phyloP scores from a whole-genome alignment of 768 basidiomycete species.

The Lactarius sp. region DNA sequence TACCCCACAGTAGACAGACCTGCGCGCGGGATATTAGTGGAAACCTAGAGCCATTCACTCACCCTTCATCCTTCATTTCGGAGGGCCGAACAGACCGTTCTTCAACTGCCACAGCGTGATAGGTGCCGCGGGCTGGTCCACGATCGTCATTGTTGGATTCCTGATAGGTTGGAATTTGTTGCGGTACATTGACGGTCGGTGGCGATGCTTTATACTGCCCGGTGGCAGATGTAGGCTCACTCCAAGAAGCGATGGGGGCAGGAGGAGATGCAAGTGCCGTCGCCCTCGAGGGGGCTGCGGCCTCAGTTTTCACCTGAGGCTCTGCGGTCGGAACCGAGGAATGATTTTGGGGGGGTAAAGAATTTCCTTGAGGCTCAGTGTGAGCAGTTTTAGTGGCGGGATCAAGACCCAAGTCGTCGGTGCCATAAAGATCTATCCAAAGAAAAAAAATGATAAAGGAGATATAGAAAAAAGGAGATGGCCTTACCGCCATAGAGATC shows the following conservation, averaged over 20 bases:
- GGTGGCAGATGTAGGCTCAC: conserved; percentile 10
- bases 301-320: neutral
- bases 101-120: conserved; percentile 32
- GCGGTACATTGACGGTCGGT: conserved; percentile 5
- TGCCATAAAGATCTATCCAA: conserved; percentile 51
- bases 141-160: conserved; percentile 28
- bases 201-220: conserved; percentile 5
- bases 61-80: conserved; percentile 98
- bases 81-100: conserved; percentile 69
- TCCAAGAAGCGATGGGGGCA: conserved; percentile 20
- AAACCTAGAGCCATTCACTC: conserved; percentile 37
- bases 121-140: conserved; percentile 34
- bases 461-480: neutral
- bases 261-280: conserved; percentile 1
- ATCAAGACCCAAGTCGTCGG: conserved; percentile 50
- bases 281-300: neutral
- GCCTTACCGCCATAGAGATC: conserved; percentile 82
- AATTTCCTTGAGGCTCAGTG: conserved; percentile 16
- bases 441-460: conserved; percentile 3
- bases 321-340: conserved; percentile 5
- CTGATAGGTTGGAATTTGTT: conserved; percentile 27
- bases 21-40: conserved; percentile 28
- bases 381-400: conserved; percentile 36
- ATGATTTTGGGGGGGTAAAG: conserved; percentile 11
- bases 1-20: conserved; percentile 18